phyloP scores from a whole-genome alignment of 2,329 filamentous ascomycete genomes.

The Phialemoniopsis sp. region DNA sequence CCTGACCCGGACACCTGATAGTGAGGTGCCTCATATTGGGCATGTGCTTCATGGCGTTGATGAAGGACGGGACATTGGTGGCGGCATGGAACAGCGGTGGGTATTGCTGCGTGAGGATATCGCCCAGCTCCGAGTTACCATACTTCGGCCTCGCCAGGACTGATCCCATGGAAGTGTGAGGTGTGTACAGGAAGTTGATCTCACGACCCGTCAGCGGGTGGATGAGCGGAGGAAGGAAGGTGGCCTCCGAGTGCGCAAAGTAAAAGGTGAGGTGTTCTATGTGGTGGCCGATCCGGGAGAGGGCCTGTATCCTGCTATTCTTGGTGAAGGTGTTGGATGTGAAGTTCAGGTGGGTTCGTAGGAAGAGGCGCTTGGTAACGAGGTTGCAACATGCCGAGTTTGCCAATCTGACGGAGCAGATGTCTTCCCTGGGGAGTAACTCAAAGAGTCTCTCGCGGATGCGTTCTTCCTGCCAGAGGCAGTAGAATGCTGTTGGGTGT shows the following conservation, averaged over 20 bases:
- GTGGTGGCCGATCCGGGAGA: slow-evolving; percentile 74
- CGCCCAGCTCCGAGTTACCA: slow-evolving; percentile 72
- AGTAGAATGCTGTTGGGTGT: slow-evolving; percentile 46
- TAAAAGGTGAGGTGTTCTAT: slow-evolving; percentile 75
- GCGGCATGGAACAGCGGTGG: slow-evolving; percentile 86
- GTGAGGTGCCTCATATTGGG: slow-evolving; percentile 69
- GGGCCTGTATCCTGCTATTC: slow-evolving; percentile 66
- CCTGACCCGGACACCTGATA: slow-evolving; percentile 72
- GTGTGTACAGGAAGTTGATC: slow-evolving; percentile 76
- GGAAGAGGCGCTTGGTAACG: slow-evolving; percentile 66
- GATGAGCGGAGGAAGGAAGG: slow-evolving; percentile 79
- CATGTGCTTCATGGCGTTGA: slow-evolving; percentile 66
- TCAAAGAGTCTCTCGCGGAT: slow-evolving; percentile 47
- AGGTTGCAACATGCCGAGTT: slow-evolving; percentile 68
- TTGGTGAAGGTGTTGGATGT: slow-evolving; percentile 72
- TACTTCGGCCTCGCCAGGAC: slow-evolving; percentile 69
- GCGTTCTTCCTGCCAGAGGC: slow-evolving; percentile 48
- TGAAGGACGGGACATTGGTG: slow-evolving; percentile 81
- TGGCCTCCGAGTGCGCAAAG: slow-evolving; percentile 72
- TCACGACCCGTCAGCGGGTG: slow-evolving; percentile 74
- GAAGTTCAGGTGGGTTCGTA: slow-evolving; percentile 66
- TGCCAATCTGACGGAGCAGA: slow-evolving; percentile 59
- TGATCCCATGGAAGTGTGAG: slow-evolving; percentile 62
- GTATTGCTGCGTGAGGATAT: slow-evolving; percentile 81
- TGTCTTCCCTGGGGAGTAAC: slow-evolving; percentile 42